Conservation (phyloP, 345 rosid species). For the Crucihimalaya himalaica region DNA sequence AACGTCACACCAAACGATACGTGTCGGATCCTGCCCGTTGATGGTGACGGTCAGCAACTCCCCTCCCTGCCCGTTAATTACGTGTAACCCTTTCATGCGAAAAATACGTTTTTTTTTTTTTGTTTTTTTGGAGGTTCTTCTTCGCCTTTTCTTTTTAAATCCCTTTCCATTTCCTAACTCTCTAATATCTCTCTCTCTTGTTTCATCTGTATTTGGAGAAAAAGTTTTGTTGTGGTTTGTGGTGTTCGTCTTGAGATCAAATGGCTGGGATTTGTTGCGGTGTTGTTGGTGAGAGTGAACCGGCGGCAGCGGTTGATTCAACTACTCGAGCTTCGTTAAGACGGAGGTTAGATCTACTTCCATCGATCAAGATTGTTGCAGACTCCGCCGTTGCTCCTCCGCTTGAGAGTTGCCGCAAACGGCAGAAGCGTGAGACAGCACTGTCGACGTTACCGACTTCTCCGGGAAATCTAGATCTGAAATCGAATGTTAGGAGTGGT, state of each 20-base stretch:
- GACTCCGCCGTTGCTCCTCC: conserved; percentile 48
- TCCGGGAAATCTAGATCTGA: conserved; percentile 17
- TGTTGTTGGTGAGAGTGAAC: conserved; percentile 68
- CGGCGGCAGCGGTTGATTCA: conserved; percentile 52
- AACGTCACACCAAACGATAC: conserved; percentile 71
- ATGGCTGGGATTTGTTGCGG: conserved; percentile 91
- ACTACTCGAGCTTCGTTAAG: conserved; percentile 53
- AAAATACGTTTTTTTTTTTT: conserved; percentile 27
- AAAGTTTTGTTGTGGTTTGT: background rate
- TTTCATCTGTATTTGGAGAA: background rate
- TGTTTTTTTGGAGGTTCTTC: background rate
- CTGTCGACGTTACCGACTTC: background rate
- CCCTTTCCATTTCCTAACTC: conserved; percentile 25
- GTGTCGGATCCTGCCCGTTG: conserved; percentile 72
- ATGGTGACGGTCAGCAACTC: conserved; percentile 61
- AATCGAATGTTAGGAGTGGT: background rate
- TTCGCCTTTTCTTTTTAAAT: conserved; percentile 28
- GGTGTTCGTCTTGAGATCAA: background rate
- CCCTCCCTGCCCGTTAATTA: conserved; percentile 52
- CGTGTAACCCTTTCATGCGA: conserved; percentile 64
- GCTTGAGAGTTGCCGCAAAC: conserved; percentile 50
- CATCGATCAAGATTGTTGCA: conserved; percentile 53
- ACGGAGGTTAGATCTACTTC: conserved; percentile 60
- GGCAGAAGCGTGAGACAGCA: conserved; percentile 44
- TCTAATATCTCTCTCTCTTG: conserved; percentile 2